phyloP scores from a whole-genome alignment of 1,139 yeast genomes.

The Geotrichum candidum region DNA sequence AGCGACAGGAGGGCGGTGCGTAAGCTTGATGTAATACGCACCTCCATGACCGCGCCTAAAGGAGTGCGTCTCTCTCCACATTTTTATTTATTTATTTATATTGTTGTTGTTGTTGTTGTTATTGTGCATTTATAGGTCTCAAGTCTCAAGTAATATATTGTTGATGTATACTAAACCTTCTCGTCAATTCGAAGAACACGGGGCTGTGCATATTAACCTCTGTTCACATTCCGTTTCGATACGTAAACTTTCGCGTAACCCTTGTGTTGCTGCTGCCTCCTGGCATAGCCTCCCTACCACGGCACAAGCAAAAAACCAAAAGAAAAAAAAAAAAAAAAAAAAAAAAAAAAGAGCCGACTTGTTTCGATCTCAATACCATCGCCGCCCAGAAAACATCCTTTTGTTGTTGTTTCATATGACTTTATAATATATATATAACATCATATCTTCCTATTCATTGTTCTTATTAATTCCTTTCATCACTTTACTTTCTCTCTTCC shows the following conservation, averaged over 20 bases:
- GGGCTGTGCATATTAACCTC: neutral
- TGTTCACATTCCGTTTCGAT: neutral
- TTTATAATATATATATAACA: too few relatives aligned
- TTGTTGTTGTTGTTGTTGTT: too few relatives aligned
- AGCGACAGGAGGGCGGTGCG: constrained; percentile 7
- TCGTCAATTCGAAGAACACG: too few relatives aligned
- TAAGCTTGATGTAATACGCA: neutral
- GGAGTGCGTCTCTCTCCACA: neutral
- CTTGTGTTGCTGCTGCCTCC: neutral
- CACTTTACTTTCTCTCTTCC: neutral
- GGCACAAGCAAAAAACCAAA: neutral
- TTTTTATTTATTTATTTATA: too few relatives aligned
- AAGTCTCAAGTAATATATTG: too few relatives aligned
- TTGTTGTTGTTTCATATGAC: neutral
- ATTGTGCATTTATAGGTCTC: too few relatives aligned
- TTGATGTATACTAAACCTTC: too few relatives aligned
- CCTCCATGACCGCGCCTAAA: neutral
- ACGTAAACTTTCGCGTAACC: neutral
- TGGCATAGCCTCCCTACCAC: neutral
- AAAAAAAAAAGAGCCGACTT: too few relatives aligned
- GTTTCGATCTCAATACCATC: neutral
- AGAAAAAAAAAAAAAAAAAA: too few relatives aligned
- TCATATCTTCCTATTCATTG: neutral
- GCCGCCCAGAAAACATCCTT: neutral
- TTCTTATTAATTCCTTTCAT: too few relatives aligned